phyloP scores from a whole-genome alignment of 345 rosid genomes.

The Eucalyptus curtisii region DNA sequence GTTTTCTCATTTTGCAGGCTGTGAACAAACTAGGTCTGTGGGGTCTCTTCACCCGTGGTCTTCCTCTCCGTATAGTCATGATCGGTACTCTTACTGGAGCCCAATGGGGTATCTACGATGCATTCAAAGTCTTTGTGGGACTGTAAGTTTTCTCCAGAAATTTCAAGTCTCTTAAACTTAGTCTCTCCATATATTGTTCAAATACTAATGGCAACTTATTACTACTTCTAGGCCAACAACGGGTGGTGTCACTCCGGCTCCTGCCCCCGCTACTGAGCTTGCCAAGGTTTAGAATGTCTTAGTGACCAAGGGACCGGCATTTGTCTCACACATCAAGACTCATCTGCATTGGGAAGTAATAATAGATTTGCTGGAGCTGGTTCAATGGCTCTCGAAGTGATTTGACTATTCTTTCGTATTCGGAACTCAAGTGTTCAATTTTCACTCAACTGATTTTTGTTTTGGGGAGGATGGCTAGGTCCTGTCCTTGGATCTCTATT shows the following conservation, averaged over 20 bases:
- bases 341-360: conserved; percentile 1
- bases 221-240: conserved; percentile 82
- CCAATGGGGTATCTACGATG: conserved; percentile 92
- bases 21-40: conserved; percentile 53
- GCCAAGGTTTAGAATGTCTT: conserved; percentile 22
- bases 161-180: not conserved
- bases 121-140: conserved; percentile 86
- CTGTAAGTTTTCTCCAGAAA: conserved; percentile 42
- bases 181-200: not conserved
- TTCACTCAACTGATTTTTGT: not conserved
- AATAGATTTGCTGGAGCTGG: conserved; percentile 16
- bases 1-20: conserved; percentile 39
- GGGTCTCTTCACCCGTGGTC: conserved; percentile 90
- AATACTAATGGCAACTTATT: not conserved
- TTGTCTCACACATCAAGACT: not conserved
- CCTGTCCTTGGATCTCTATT: conserved; percentile 8
- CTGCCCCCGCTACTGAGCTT: conserved; percentile 24
- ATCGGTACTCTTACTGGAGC: conserved; percentile 93
- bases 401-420: conserved; percentile 16
- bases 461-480: conserved; percentile 17
- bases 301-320: not conserved
- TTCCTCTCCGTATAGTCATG: conserved; percentile 92
- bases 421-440: not conserved
- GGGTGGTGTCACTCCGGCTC: conserved; percentile 70
- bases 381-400: conserved; percentile 9